A percentile compares a stretch with the other conserved stretches of the same genome.
Evolutionary conservation across 2,329 filamentous ascomycete genomes (phyloP).

Genomic region (Aspergillus novofumigatus): DNA sequence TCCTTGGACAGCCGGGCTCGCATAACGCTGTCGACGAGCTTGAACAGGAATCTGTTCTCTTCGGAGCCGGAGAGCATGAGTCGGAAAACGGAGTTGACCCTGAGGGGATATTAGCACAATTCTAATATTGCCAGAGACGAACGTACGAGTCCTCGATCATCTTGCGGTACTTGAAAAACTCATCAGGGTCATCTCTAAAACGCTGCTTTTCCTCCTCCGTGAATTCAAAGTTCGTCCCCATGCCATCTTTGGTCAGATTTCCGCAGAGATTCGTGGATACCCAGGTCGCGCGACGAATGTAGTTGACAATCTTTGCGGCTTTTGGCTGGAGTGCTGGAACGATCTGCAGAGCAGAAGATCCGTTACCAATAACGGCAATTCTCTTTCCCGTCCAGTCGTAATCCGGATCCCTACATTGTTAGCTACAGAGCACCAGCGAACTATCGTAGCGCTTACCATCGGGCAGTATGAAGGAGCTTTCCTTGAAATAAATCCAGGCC

Average conservation of each 20-base stretch:
- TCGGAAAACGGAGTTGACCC: slow-evolving; percentile 11
- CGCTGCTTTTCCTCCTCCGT: slow-evolving; percentile 20
- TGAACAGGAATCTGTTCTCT: slow-evolving; percentile 4
- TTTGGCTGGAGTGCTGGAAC: slow-evolving; percentile 8
- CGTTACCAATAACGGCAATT: slow-evolving; percentile 33
- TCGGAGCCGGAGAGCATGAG: slow-evolving; percentile 13
- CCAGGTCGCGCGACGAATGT: slow-evolving; percentile 28
- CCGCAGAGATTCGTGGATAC: slow-evolving; percentile 18
- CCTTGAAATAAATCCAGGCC: slow-evolving; percentile 30
- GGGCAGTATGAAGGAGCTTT: slow-evolving; percentile 33
- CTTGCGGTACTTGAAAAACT: slow-evolving; percentile 18
- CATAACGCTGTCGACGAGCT: slow-evolving; percentile 12
- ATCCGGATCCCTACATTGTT: slow-evolving; percentile 20
- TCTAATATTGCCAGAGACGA: neutral
- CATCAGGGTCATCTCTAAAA: slow-evolving; percentile 15
- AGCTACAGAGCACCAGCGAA: neutral
- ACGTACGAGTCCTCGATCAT: slow-evolving; percentile 17
- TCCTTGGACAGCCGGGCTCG: slow-evolving; percentile 13
- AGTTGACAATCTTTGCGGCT: slow-evolving; percentile 21
- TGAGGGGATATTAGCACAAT: slow-evolving; percentile 2
- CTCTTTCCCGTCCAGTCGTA: slow-evolving; percentile 20
- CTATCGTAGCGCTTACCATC: slow-evolving; percentile 18
- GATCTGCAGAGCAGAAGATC: slow-evolving; percentile 13
- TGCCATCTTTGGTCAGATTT: slow-evolving; percentile 19
- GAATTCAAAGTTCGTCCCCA: slow-evolving; percentile 19